These are phyloP conservation scores for Fusarium chlamydosporum DNA, from an alignment of 2,329 filamentous ascomycete species.

Conservation along the genomic window DNA sequence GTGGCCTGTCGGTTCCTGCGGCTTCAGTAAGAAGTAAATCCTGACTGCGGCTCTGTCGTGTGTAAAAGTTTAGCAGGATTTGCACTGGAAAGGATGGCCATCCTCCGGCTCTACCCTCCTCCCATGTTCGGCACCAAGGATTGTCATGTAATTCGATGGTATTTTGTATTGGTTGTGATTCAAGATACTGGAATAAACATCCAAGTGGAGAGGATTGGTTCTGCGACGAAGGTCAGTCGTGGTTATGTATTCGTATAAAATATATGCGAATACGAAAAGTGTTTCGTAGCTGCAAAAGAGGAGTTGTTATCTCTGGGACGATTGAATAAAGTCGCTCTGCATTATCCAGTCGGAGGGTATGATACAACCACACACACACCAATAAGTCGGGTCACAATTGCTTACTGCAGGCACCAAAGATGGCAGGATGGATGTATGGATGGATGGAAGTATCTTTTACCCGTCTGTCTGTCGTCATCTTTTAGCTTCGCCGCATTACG, in stretches of 20 bases:
- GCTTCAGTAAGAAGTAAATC: constrained; percentile 38
- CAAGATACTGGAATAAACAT: constrained; percentile 37
- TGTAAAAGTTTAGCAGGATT: constrained; percentile 34
- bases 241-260: constrained; percentile 34
- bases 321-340: constrained; percentile 13
- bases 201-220: constrained; percentile 34
- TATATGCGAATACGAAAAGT: constrained; percentile 37
- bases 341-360: constrained; percentile 16
- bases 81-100: constrained; percentile 19
- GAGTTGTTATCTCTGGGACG: constrained; percentile 21
- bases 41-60: constrained; percentile 38
- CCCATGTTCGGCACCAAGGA: constrained; percentile 25
- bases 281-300: constrained; percentile 10
- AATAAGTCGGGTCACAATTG: constrained; percentile 5
- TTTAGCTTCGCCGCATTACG: constrained; percentile 35
- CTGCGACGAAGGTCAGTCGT: constrained; percentile 8
- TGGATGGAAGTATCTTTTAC: background rate
- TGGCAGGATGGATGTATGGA: background rate
- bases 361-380: constrained; percentile 34
- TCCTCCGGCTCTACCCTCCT: constrained; percentile 31
- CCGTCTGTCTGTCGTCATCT: constrained; percentile 35
- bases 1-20: constrained; percentile 14
- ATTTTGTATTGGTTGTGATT: constrained; percentile 34
- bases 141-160: constrained; percentile 29
- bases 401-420: constrained; percentile 27